Evolutionary conservation across 2,329 filamentous ascomycete species (phyloP).

Genomic region (Aspergillus tamarii): DNA sequence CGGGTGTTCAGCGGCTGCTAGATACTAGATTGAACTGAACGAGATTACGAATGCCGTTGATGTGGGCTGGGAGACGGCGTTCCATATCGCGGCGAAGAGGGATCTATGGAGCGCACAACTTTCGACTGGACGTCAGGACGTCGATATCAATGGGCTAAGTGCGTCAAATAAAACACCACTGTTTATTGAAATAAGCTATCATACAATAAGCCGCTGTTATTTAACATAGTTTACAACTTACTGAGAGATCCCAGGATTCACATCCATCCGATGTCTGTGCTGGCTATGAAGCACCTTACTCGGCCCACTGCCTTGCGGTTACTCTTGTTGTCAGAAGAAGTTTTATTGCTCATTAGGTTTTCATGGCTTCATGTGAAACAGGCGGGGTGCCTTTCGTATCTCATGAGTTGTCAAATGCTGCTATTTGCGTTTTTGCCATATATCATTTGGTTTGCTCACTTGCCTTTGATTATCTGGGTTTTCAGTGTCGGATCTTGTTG

Average conservation of each 20-base stretch:
- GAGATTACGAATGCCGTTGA: background rate
- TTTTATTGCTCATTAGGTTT: background rate
- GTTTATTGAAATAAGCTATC: background rate
- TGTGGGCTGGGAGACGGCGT: background rate
- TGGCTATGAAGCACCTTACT: background rate
- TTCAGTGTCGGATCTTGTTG: background rate
- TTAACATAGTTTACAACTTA: background rate
- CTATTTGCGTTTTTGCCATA: background rate
- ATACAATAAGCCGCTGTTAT: background rate
- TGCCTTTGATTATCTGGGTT: background rate
- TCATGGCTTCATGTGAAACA: background rate
- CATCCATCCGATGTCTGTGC: background rate
- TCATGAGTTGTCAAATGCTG: background rate
- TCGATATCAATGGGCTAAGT: background rate
- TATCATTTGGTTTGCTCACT: background rate
- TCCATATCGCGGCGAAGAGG: background rate
- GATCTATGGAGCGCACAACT: background rate
- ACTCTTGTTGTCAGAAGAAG: background rate
- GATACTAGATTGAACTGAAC: background rate
- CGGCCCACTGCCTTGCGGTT: background rate
- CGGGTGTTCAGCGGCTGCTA: background rate
- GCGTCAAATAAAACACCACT: background rate
- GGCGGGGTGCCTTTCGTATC: background rate
- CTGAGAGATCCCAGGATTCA: background rate
- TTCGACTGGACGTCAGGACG: background rate